phyloP scores from a whole-genome alignment of 768 basidiomycete species.

The Lentinula edodes region DNA sequence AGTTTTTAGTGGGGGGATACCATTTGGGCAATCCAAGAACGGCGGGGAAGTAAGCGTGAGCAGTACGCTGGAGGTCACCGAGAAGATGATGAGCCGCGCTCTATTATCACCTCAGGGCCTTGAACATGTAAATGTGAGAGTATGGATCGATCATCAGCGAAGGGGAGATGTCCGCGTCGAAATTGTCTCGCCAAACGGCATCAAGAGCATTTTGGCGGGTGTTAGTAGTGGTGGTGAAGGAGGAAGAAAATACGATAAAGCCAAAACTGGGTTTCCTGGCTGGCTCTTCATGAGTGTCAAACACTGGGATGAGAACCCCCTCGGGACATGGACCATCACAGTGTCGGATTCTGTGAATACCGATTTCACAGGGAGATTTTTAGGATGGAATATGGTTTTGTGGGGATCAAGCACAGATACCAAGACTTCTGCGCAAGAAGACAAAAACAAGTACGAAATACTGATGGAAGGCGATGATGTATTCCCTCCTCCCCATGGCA shows the following conservation, averaged over 20 bases:
- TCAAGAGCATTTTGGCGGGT: constrained; percentile 80
- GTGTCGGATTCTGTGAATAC: constrained; percentile 72
- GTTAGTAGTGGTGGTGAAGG: constrained; percentile 75
- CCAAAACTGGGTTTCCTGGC: constrained; percentile 68
- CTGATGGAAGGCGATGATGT: constrained; percentile 43
- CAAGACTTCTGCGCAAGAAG: constrained; percentile 36
- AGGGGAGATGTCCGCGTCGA: constrained; percentile 94
- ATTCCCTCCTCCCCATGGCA: constrained; percentile 34
- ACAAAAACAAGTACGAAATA: constrained; percentile 45
- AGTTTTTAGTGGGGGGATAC: constrained; percentile 56
- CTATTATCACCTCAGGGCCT: constrained; percentile 69
- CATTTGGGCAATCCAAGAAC: constrained; percentile 40
- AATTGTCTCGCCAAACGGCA: constrained; percentile 75
- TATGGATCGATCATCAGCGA: constrained; percentile 83
- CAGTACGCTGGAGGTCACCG: constrained; percentile 60
- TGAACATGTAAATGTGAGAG: constrained; percentile 89
- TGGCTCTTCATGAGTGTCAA: constrained; percentile 99
- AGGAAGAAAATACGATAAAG: constrained; percentile 59
- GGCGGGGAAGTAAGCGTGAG: constrained; percentile 61
- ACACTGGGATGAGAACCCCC: constrained; percentile 94
- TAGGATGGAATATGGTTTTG: constrained; percentile 88
- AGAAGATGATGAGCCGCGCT: constrained; percentile 56
- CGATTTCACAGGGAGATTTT: constrained; percentile 60
- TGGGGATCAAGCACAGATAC: constrained; percentile 91
- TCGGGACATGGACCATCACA: constrained; percentile 85